phyloP scores from a whole-genome alignment of 2,329 filamentous ascomycete genomes.

The Tolypocladium sp. region DNA sequence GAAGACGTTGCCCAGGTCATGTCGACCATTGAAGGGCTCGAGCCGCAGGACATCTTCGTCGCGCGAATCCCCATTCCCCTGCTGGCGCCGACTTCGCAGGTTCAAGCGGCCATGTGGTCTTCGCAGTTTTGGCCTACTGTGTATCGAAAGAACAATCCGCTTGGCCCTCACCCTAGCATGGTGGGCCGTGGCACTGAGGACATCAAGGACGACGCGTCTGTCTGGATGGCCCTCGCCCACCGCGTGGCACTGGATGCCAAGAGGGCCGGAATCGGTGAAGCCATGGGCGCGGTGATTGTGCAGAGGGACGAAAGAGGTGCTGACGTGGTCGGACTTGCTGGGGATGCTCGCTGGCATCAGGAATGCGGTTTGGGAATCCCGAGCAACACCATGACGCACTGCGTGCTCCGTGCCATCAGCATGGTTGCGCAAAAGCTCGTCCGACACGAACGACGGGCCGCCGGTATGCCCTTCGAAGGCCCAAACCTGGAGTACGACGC shows the following conservation, averaged over 20 bases:
- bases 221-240: constrained; percentile 61
- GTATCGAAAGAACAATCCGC: constrained; percentile 80
- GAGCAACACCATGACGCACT: constrained; percentile 71
- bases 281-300: constrained; percentile 67
- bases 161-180: constrained; percentile 72
- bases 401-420: constrained; percentile 69
- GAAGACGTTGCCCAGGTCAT: constrained; percentile 42
- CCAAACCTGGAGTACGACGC: constrained; percentile 47
- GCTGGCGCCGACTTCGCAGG: constrained; percentile 63
- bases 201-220: constrained; percentile 51
- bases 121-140: constrained; percentile 74
- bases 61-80: constrained; percentile 60
- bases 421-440: constrained; percentile 67
- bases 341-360: constrained; percentile 63
- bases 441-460: constrained; percentile 38
- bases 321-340: constrained; percentile 62
- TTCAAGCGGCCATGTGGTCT: constrained; percentile 68
- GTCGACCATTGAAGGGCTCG: constrained; percentile 38
- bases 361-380: constrained; percentile 35
- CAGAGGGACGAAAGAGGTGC: constrained; percentile 46
- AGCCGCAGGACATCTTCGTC: constrained; percentile 43
- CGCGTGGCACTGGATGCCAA: constrained; percentile 52
- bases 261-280: constrained; percentile 51
- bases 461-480: constrained; percentile 20
- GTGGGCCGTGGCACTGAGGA: constrained; percentile 62